Conservation (phyloP, 2,329 filamentous ascomycete species). For the Ophiostoma montium region DNA sequence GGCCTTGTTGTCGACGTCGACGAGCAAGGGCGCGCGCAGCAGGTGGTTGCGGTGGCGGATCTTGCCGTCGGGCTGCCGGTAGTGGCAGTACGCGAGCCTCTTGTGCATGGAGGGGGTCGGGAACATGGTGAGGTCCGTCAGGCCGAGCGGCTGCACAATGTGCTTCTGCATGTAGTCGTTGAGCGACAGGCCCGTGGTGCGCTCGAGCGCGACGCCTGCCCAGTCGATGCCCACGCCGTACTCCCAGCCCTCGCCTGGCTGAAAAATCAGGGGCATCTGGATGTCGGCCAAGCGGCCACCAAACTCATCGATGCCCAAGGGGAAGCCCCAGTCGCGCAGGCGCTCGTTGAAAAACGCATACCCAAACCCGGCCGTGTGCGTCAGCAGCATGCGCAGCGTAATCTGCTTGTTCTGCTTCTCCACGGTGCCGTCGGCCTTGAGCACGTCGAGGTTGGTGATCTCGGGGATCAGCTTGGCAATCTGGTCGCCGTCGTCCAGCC, state of each 20-base stretch:
- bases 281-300: conserved; percentile 32
- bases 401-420: conserved; percentile 34
- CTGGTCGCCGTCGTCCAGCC: conserved; percentile 32
- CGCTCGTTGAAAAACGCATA: conserved; percentile 41
- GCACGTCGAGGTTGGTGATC: conserved; percentile 31
- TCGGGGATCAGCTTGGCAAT: conserved; percentile 35
- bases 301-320: conserved; percentile 43
- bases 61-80: conserved; percentile 28
- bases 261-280: conserved; percentile 28
- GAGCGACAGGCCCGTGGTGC: conserved; percentile 25
- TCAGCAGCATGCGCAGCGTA: conserved; percentile 43
- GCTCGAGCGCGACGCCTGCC: conserved; percentile 31
- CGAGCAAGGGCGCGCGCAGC: conserved; percentile 8
- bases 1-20: conserved; percentile 4
- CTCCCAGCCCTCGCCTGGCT: conserved; percentile 32
- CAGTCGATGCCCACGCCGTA: conserved; percentile 36
- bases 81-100: conserved; percentile 40
- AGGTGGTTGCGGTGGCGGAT: conserved; percentile 23
- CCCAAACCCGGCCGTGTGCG: conserved; percentile 41
- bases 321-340: conserved; percentile 31
- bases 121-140: conserved; percentile 34
- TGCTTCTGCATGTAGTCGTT: conserved; percentile 30
- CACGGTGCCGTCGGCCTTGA: conserved; percentile 23
- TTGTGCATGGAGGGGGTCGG: conserved; percentile 35
- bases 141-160: conserved; percentile 29